These are phyloP conservation scores for Huiozyma naganishii DNA, from an alignment of 805 yeast genomes.

Conservation along the genomic window DNA sequence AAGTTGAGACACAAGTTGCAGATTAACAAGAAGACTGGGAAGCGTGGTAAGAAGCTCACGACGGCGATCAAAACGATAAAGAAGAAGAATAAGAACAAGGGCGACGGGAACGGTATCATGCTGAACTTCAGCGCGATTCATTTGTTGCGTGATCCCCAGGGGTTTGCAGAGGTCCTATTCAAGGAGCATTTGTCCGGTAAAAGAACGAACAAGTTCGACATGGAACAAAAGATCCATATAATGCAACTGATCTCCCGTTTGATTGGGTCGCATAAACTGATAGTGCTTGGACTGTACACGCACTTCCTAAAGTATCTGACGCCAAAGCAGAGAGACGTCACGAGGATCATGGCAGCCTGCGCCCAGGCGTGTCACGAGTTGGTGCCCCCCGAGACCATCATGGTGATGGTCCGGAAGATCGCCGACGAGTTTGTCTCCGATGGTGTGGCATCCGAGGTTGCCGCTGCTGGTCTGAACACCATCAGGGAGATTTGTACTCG, in stretches of 20 bases:
- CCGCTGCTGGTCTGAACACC: conserved; percentile 94
- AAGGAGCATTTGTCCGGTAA: conserved; percentile 61
- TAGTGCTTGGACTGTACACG: conserved; percentile 81
- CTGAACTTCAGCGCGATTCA: conserved; percentile 93
- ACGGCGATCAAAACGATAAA: conserved; percentile 58
- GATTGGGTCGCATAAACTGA: conserved; percentile 89
- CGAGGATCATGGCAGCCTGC: conserved; percentile 91
- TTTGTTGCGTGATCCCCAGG: conserved; percentile 91
- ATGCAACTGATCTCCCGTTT: conserved; percentile 81
- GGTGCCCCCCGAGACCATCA: conserved; percentile 89
- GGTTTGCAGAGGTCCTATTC: conserved; percentile 82
- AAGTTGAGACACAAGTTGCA: conserved; percentile 71
- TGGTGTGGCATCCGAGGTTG: conserved; percentile 97
- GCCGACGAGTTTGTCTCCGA: conserved; percentile 97
- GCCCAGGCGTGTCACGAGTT: conserved; percentile 96
- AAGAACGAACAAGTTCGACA: conserved; percentile 55
- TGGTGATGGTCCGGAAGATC: conserved; percentile 73
- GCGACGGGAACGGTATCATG: conserved; percentile 32
- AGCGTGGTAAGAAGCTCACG: conserved; percentile 72
- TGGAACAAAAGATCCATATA: conserved; percentile 82
- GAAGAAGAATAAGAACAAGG: conserved; percentile 49
- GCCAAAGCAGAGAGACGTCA: conserved; percentile 89
- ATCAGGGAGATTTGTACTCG: conserved; percentile 87
- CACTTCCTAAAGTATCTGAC: conserved; percentile 81
- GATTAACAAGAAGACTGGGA: conserved; percentile 72